These are phyloP conservation scores for Cladophialophora exuberans DNA, from an alignment of 2,329 filamentous ascomycete genomes.

Conservation along the genomic window DNA sequence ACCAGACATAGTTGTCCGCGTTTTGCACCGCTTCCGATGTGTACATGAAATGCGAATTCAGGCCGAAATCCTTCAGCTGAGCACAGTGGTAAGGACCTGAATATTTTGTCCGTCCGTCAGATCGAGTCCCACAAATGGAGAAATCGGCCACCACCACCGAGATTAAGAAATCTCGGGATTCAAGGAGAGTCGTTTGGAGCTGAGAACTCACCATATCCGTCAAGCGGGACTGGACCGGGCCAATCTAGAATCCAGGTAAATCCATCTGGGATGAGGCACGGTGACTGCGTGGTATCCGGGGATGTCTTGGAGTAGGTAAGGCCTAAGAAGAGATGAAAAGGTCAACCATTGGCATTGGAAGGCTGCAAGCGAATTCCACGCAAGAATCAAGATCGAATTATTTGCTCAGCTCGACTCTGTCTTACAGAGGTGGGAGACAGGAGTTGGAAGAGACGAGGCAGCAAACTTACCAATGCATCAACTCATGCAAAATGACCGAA, in stretches of 20 bases:
- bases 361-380: too few species aligned
- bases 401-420: too few species aligned
- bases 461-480: conserved; percentile 4
- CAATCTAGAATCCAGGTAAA: conserved; percentile 5
- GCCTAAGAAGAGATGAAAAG: neutral
- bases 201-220: conserved; percentile 8
- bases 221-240: neutral
- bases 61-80: neutral
- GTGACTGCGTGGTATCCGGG: neutral
- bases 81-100: conserved; percentile 1
- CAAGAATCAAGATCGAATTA: too few species aligned
- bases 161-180: neutral
- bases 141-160: too few species aligned
- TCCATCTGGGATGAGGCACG: neutral
- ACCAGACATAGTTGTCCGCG: conserved; percentile 12
- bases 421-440: too few species aligned
- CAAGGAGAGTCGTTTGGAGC: neutral
- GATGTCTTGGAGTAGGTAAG: conserved; percentile 7
- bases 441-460: neutral
- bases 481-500: conserved; percentile 5
- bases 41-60: neutral
- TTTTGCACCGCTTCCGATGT: conserved; percentile 1
- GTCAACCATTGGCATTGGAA: too few species aligned
- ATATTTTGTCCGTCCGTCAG: neutral
- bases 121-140: neutral